Evolutionary conservation across 1,284 basidiomycete genomes (phyloP).

Genomic region (Chalciporus piperatoides): DNA sequence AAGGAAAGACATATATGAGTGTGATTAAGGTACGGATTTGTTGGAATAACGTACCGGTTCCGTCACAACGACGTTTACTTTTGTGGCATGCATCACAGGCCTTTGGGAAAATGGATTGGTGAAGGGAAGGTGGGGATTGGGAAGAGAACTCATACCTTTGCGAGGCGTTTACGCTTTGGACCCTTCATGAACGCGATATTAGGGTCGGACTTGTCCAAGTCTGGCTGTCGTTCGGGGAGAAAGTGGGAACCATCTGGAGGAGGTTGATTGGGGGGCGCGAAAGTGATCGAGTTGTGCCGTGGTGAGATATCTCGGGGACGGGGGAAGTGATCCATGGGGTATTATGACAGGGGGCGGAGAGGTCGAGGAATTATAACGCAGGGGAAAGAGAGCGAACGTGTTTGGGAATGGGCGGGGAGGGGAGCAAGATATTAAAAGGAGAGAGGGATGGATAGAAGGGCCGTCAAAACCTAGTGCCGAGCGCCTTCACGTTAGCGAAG

Average conservation of each 20-base stretch:
- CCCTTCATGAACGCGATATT: conserved; percentile 46
- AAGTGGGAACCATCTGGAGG: conserved; percentile 21
- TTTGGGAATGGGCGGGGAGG: background rate
- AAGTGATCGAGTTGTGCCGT: conserved; percentile 21
- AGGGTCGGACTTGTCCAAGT: conserved; percentile 28
- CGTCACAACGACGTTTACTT: conserved; percentile 78
- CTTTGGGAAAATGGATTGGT: conserved; percentile 35
- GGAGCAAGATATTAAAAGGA: conserved; percentile 33
- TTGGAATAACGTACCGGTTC: conserved; percentile 53
- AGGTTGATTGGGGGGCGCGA: conserved; percentile 22
- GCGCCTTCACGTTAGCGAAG: conserved; percentile 27
- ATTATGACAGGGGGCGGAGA: conserved; percentile 1
- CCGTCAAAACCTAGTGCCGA: conserved; percentile 29
- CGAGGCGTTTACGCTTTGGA: conserved; percentile 62
- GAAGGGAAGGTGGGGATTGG: conserved; percentile 5
- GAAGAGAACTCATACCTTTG: conserved; percentile 49
- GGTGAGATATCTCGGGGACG: conserved; percentile 17
- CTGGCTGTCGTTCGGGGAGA: conserved; percentile 18
- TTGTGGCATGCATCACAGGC: conserved; percentile 82
- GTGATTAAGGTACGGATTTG: conserved; percentile 12
- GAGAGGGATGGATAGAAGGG: conserved; percentile 22
- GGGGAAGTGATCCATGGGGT: conserved; percentile 24
- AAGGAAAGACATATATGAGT: conserved; percentile 9
- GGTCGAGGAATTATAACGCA: background rate
- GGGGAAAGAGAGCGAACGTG: background rate